Evolutionary conservation across 2,329 filamentous ascomycete genomes (phyloP), one percentile per base, ranked within the genome.

Genomic region (Aspergillus ustus): DNA sequence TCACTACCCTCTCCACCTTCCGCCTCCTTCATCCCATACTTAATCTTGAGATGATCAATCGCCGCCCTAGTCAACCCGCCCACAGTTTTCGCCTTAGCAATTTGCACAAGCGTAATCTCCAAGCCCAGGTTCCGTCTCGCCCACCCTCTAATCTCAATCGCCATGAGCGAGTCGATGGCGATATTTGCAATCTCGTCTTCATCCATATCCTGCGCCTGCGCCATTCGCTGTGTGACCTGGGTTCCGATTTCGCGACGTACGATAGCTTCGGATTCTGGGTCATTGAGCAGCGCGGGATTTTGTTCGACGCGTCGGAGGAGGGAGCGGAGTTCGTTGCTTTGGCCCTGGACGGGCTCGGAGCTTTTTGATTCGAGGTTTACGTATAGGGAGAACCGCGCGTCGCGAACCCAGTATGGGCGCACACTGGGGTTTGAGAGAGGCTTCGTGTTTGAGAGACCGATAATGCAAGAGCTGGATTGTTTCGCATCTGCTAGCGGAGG

Each of bases 71-170:
- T 40, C 43, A 65, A 49, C 3, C 61, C 61, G 17, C 56, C 63
- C 19, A 63, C 54, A 7, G 63, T 65, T 22, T 49, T 53, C 20
- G 63, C 63, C n/a, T 60, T 65, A 0, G 59, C 52, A 45, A 66
- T 64, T 20, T 67, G 54, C 4, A 53, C 55, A 2, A 63, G 25
- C 11, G 46, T 56, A 19, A 67, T 57, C 29, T 67, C 63, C 13
- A 67, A n/a, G 4, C 46, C 51, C 7, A 64, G 25, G 19, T 61
- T 58, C 13, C 61, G 54, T 5, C 61, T 51, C 11, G 40, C 19
- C 63, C 63, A 67, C 8, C 49, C 48, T 15, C 59, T 40, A 37
- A 66, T 66, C 43, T 67, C 65, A 19, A 67, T 64, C 11, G 60
- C 44, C 51, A 65, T 62, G 1, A 66, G 48, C 5, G 65, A 67